Evolutionary conservation across 345 rosid genomes (phyloP).

Genomic region (Cardiospermum halicacabum): DNA sequence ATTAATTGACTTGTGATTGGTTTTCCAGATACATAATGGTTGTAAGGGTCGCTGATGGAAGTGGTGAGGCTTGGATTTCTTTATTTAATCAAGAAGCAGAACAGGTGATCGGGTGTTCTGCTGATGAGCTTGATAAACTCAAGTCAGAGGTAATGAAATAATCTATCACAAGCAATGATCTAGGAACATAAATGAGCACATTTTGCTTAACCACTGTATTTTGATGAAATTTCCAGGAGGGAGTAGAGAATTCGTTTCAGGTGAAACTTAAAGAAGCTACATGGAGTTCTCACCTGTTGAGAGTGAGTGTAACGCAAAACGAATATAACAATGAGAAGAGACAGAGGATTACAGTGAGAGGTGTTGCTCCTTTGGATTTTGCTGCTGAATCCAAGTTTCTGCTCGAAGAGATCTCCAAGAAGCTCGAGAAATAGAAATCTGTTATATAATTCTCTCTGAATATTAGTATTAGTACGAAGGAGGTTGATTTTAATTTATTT

Average conservation of each 20-base stretch:
- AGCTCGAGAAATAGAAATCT: slow-evolving; percentile 26
- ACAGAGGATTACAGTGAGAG: slow-evolving; percentile 78
- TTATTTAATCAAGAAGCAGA: slow-evolving; percentile 82
- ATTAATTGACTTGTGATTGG: not conserved
- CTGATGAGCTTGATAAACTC: slow-evolving; percentile 73
- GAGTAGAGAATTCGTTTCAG: slow-evolving; percentile 47
- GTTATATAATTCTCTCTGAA: no score
- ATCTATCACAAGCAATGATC: not conserved
- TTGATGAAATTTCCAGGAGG: slow-evolving; percentile 42
- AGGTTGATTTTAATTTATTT: no score
- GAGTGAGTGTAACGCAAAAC: slow-evolving; percentile 62
- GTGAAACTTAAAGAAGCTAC: slow-evolving; percentile 70
- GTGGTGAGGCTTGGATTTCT: slow-evolving; percentile 80
- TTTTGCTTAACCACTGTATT: not conserved
- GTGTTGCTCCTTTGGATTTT: slow-evolving; percentile 62
- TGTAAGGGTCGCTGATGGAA: slow-evolving; percentile 58
- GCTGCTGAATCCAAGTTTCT: slow-evolving; percentile 65
- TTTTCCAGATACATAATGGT: slow-evolving; percentile 68
- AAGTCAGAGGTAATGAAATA: slow-evolving; percentile 60
- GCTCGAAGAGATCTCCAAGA: slow-evolving; percentile 76
- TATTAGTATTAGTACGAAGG: no score
- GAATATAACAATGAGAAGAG: slow-evolving; percentile 88
- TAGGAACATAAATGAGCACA: not conserved
- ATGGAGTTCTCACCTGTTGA: slow-evolving; percentile 72
- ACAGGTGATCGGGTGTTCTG: slow-evolving; percentile 66